Percentiles rank a stretch among this genome's conserved stretches.
Evolutionary conservation across 1,139 yeast genomes (phyloP).

Genomic region (Lodderomyces theae): DNA sequence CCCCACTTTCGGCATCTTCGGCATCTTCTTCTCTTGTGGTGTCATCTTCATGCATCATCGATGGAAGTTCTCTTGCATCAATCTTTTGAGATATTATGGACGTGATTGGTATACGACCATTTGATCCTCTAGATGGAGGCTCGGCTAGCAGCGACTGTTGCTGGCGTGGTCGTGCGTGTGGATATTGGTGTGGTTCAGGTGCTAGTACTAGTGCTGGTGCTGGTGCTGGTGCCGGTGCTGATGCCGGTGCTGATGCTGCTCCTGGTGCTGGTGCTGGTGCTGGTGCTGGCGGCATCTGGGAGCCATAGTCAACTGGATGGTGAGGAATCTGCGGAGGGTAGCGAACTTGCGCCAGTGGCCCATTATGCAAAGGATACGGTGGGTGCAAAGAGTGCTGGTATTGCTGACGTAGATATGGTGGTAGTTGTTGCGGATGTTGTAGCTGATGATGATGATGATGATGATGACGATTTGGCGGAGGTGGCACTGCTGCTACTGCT

Average conservation of each 20-base stretch:
- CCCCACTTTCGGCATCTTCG: not conserved
- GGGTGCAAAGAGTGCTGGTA: not conserved
- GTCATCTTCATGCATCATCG: constrained; percentile 7
- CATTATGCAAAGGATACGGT: not conserved
- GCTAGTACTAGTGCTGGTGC: too few relatives aligned
- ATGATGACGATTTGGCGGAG: too few relatives aligned
- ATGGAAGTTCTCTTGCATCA: constrained; percentile 15
- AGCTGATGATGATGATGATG: not conserved
- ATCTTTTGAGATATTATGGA: constrained; percentile 19
- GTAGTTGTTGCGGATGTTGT: constrained; percentile 5
- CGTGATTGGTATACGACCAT: constrained; percentile 16
- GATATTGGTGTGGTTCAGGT: not conserved
- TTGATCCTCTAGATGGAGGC: not conserved
- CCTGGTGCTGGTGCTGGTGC: too few relatives aligned
- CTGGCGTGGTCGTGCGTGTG: not conserved
- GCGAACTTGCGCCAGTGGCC: not conserved
- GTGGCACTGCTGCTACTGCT: too few relatives aligned
- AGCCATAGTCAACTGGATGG: not conserved
- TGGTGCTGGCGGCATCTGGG: too few relatives aligned
- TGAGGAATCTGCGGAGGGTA: not conserved
- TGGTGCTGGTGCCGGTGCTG: too few relatives aligned
- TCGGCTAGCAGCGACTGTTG: not conserved
- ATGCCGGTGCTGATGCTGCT: too few relatives aligned
- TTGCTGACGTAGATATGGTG: not conserved
- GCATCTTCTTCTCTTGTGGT: constrained; percentile 1